Base-by-base conservation (phyloP, 1,139 yeast species). In the Yamadazyma jaroonii region DNA sequence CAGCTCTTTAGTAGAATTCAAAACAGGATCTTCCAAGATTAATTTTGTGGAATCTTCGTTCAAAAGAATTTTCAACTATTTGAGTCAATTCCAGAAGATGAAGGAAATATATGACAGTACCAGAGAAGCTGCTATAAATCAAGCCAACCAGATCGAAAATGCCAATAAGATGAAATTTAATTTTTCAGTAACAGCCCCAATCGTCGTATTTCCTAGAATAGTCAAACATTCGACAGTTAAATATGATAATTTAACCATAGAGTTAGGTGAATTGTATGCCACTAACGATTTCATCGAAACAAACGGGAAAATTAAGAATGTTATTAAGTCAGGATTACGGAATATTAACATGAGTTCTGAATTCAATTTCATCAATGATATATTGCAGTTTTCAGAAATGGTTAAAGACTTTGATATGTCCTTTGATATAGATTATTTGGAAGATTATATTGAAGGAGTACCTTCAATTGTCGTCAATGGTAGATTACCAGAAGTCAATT, bases 31-130 rank as follows among this genome's bases (percentile, higher is more conserved):
- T 0, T 65, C 88, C 47, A 76, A 75, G 35, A 61, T 90, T 6
- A 85, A 82, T 54, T 86, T 89, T 53, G 79, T 88, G 15, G 96
- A 90, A 52, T 84, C 81, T 44, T 85, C 97, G 0, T 72, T 88
- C 47, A 72, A 81, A 31, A 76, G 82, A 46, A 75, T 92, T 9
- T 56, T 84, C 30, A 71, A 75, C 24, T 90, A 81, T 52, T 64
- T 88, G 50, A 78, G 78, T 47, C 85, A 85, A 50, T 86, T 94
- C 54, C 84, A 81, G 43, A 77, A 77, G 49, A 88, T 92, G 96
- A 92, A 92, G 58, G 79, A 80, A 2, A 71, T 90, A 11, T 92
- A 84, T 57, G 98, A 92, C 52, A 68, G 77, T 12, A 95, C 97
- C 0, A 74, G 98, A 44, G 88, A 84, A 50, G 87, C 90, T 9